These are phyloP conservation scores for Fusarium dlaminii DNA, from an alignment of 2,329 filamentous ascomycete species.

Conservation along the genomic window DNA sequence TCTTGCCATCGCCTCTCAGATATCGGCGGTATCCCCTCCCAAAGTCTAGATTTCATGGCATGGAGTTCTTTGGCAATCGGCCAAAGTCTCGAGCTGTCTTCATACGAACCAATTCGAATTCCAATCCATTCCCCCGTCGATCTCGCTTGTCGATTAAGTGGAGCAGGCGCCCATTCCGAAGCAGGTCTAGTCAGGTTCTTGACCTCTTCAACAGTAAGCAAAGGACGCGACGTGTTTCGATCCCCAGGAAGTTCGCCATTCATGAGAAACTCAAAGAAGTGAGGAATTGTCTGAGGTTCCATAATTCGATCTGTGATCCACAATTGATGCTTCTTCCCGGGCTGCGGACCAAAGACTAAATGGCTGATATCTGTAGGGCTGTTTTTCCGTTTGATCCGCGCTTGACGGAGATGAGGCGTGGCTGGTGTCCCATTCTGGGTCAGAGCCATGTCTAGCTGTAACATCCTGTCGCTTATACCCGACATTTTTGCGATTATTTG, in stretches of 20 bases:
- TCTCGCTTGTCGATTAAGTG: conserved; percentile 6
- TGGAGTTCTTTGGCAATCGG: conserved; percentile 42
- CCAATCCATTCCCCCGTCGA: conserved; percentile 15
- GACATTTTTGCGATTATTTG: neutral
- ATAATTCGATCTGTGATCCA: conserved; percentile 39
- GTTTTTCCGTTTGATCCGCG: neutral
- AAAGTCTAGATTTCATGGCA: conserved; percentile 44
- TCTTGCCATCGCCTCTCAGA: conserved; percentile 43
- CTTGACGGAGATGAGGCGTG: neutral
- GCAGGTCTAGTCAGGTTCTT: conserved; percentile 19
- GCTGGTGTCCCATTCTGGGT: conserved; percentile 3
- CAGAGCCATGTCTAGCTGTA: conserved; percentile 13
- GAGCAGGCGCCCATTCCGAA: conserved; percentile 39
- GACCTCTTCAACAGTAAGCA: conserved; percentile 7
- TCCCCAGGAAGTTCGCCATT: conserved; percentile 17
- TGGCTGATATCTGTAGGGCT: neutral
- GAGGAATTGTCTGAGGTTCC: conserved; percentile 34
- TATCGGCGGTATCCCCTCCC: conserved; percentile 43
- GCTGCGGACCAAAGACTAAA: neutral
- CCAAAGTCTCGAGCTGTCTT: conserved; percentile 29
- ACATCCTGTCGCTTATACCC: neutral
- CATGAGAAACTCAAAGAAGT: conserved; percentile 33
- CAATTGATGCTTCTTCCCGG: neutral
- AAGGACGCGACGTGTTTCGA: neutral
- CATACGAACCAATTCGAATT: conserved; percentile 31